Base-by-base conservation (phyloP, 108 stramenopile genomes). In the Skeletonema grethae region DNA sequence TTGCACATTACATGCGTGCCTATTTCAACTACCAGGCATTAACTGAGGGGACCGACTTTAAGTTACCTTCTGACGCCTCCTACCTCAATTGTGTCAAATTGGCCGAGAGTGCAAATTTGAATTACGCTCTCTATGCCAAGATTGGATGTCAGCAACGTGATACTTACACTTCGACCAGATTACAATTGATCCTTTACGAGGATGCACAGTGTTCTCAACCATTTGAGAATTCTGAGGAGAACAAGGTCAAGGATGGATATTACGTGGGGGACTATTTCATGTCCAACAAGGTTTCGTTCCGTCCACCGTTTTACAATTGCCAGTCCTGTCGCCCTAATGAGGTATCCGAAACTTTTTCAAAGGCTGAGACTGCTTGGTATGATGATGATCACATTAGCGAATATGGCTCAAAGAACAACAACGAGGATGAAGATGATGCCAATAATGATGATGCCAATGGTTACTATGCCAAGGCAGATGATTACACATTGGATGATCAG, bases 1-100 rank as follows among this genome's bases (percentile, higher is more conserved):
- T 95, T 86, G 91, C 94, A 45, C 94, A 95, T 61, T 95, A 87
- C 67, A 95, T 95, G 94, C 71, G 94, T 22, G 91, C 91, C 2
- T 95, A 92, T 60, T 95, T 92, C 79, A 95, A 95, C 65, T 83
- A 92, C 63, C 81, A 90, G 68, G 94, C 94, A 13, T 71, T 95
- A 66, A 61, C 70, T 16, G 41, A 85, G 41, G 94, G 94, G 55
- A 61, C 82, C 55, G 73, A 91, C 64, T 95, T 95, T 75, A 39
- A 57, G 35, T 82, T 95, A 25, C 94, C 94, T 3, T 70, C 65
- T 3, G 94, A 92, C 79, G 94, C 73, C 11, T 18, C 15, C 1
- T 15, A 58, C 28, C 22, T 20, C n/a, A 72, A 90, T 82, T 91
- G 93, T 57, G 87, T 90, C 55, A 57, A 84, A 65, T 69, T 94